Evolutionary conservation across 768 basidiomycete genomes (phyloP), one percentile per base, ranked within the genome.

Genomic region (Postia placenta): DNA sequence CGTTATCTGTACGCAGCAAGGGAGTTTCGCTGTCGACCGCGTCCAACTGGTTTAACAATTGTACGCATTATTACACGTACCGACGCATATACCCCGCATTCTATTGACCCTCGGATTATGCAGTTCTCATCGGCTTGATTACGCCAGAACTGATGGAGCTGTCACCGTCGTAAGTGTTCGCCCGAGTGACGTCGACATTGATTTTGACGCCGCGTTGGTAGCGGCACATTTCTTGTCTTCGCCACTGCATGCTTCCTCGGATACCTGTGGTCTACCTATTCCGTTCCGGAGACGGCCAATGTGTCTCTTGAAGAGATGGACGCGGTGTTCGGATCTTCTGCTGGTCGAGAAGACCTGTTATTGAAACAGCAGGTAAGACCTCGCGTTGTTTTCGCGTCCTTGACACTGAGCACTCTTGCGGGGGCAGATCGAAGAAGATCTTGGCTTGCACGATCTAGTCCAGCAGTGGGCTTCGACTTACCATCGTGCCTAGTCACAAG

Each of bases 1-100:
- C 91, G 1, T 68, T 87, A 0, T 84, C 86, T 2, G 74, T 87
- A 67, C 74, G 90, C 53, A 84, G 86, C 56, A 83, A 83, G 60
- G 92, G 92, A 42, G 90, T 92, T 4, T 80, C 89, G 20, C 58
- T 94, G 19, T 82, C 87, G 17, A 92, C 90, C 1, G 85, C 87
- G 2, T 87, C 85, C n/a, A 88, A 87, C 55, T 92, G 89, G 89
- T 57, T 78, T 22, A 91, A 91, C 59, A 92, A 92, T 50, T 92
- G 67, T 69, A 45, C 35, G 67, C 56, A n/a, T 5, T n/a, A n/a
- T n/a, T n/a, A n/a, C n/a, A n/a, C n/a, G n/a, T n/a, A n/a, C n/a
- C n/a, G n/a, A n/a, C n/a, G n/a, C n/a, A n/a, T n/a, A n/a, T 33
- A 33, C 9, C 30, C 30, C 9, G 30, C 15, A 15, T 33, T 33